phyloP scores from a whole-genome alignment of 768 basidiomycete species.

The Amanita rimosa region DNA sequence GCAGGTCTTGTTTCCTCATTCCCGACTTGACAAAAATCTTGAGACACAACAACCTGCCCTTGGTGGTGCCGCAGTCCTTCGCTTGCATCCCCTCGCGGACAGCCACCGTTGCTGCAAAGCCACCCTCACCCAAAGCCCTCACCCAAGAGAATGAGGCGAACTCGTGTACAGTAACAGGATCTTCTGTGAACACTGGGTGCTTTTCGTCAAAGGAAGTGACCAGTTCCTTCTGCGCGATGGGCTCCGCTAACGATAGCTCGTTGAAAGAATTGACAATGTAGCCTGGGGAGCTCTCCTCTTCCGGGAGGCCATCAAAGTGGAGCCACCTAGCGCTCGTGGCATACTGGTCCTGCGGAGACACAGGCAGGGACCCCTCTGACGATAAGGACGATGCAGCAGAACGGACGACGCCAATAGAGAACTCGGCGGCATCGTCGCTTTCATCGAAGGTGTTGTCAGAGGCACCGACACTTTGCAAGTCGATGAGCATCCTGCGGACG shows the following conservation, averaged over 20 bases:
- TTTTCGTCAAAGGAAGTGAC: background rate
- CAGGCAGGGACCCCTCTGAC: background rate
- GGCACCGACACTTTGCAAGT: background rate
- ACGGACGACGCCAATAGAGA: background rate
- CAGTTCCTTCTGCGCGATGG: background rate
- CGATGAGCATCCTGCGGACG: conserved; percentile 1
- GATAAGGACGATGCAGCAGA: conserved; percentile 3
- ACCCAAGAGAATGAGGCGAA: conserved; percentile 6
- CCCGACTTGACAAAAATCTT: conserved; percentile 20
- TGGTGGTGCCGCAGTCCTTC: background rate
- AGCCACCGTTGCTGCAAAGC: conserved; percentile 1
- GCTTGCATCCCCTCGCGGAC: background rate
- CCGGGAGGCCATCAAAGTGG: background rate
- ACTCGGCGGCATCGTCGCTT: background rate
- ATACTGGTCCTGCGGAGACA: background rate
- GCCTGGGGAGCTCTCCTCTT: background rate
- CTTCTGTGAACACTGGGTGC: background rate
- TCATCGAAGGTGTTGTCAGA: background rate
- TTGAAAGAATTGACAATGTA: background rate
- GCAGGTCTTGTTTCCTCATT: conserved; percentile 6
- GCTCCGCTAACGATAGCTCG: background rate
- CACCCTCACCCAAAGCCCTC: conserved; percentile 2
- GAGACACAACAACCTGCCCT: conserved; percentile 20
- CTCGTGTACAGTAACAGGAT: background rate
- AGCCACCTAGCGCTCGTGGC: background rate